Evolutionary conservation across 2,329 filamentous ascomycete genomes (phyloP), one percentile per base, ranked within the genome.

Genomic region (Sporothrix dimorphospora): DNA sequence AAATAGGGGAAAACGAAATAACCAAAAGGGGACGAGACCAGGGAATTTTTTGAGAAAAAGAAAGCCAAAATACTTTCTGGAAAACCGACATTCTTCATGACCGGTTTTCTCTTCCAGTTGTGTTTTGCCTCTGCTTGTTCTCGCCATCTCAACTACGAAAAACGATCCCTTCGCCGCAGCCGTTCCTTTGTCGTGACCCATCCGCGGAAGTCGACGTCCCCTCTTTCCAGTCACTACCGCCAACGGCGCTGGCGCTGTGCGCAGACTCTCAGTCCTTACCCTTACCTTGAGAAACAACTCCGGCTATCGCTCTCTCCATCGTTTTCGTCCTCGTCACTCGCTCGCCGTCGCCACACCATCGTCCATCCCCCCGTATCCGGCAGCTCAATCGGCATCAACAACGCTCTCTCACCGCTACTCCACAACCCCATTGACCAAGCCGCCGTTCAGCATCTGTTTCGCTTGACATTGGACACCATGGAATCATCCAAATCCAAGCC

Each of bases 101-200:
- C 82, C 77, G 75, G 76, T 77, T 82, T 82, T 77, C 81, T 85
- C 74, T 78, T 86, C 72, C 80, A 81, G 78, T 80, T 85, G 75
- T 86, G 85, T 78, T 81, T 82, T 78, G 79, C 81, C 76, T 82
- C 84, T 79, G 81, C 83, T 77, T 83, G 80, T 77, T 82, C 83
- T 76, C 81, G 80, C 79, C 77, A 81, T 79, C 80, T 85, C 78
- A 80, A 84, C 75, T 78, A 85, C 81, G 82, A 85, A 75, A 78
- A 80, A 75, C 81, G 81, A 75, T 77, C 84, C 75, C 81, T 80
- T 73, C 81, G 81, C 76, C 75, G 78, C 68, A 75, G 81, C 77
- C 83, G 81, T 81, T 81, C 82, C 73, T 78, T 83, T 77, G 80
- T 82, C 79, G 80, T 81, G 78, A 79, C 83, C 79, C 83, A 55